Conservation (phyloP, 139 green algal genomes). For the Astrephomene gubernaculifera region DNA sequence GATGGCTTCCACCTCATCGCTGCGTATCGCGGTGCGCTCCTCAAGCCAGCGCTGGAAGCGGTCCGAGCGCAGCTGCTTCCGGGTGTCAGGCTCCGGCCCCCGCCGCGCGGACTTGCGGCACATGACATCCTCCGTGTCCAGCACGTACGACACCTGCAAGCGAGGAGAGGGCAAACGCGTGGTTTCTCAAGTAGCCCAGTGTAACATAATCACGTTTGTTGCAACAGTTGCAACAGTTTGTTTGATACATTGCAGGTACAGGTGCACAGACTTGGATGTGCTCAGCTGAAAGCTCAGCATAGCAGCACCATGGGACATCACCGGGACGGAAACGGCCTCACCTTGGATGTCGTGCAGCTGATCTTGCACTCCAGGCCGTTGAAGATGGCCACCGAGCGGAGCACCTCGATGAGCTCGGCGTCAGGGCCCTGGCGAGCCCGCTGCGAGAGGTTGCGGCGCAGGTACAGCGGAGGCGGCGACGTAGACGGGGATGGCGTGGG, state of each 20-base stretch:
- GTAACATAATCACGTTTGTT: no score
- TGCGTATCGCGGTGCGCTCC: slow-evolving; percentile 11
- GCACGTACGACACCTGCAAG: slow-evolving; percentile 89
- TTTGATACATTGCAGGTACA: no score
- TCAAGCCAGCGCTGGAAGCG: slow-evolving; percentile 49
- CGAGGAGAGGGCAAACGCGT: not conserved
- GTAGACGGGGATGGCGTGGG: slow-evolving; percentile 31
- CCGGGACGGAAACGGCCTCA: slow-evolving; percentile 19
- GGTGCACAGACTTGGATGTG: no score
- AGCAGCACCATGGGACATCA: not conserved
- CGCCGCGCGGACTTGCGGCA: slow-evolving; percentile 40
- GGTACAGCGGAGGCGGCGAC: slow-evolving; percentile 59
- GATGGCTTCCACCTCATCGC: slow-evolving; percentile 36
- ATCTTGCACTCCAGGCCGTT: slow-evolving; percentile 99
- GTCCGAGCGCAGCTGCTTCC: slow-evolving; percentile 35
- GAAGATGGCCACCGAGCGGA: slow-evolving; percentile 55
- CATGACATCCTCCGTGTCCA: slow-evolving; percentile 96
- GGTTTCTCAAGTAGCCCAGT: no score
- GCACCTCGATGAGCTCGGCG: slow-evolving; percentile 42
- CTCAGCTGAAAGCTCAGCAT: no score
- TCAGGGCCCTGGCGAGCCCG: slow-evolving; percentile 9
- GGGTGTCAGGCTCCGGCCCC: slow-evolving; percentile 6
- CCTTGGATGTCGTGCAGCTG: slow-evolving; percentile 74
- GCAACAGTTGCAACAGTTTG: no score
- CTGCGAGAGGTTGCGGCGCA: slow-evolving; percentile 66